Evolutionary conservation across 345 rosid species (phyloP).

Genomic region (Brassica incana): DNA sequence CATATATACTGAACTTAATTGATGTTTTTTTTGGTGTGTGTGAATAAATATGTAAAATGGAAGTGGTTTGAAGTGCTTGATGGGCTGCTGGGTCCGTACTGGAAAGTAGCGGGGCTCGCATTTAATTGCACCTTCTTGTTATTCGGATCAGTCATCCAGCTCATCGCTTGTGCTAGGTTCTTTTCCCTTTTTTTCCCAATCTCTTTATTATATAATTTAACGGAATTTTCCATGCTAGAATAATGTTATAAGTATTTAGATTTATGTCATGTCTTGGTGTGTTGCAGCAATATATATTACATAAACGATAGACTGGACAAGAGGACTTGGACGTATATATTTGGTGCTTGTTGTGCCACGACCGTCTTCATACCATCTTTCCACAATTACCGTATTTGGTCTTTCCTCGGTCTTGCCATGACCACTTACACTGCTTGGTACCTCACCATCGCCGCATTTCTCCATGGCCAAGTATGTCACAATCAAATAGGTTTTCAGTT

Average conservation of each 20-base stretch:
- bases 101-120: constrained; percentile 63
- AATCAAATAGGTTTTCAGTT: neutral
- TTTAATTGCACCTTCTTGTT: constrained; percentile 61
- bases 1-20: neutral
- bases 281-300: constrained; percentile 85
- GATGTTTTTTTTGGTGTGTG: neutral
- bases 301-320: constrained; percentile 87
- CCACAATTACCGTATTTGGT: constrained; percentile 96
- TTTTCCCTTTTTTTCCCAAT: neutral
- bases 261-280: neutral
- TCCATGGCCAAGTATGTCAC: constrained; percentile 72
- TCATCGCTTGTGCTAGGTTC: constrained; percentile 50
- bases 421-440: constrained; percentile 99
- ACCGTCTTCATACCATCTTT: constrained; percentile 95
- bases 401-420: constrained; percentile 94
- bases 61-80: constrained; percentile 73
- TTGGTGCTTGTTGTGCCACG: constrained; percentile 99
- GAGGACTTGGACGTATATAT: constrained; percentile 98
- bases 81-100: constrained; percentile 62
- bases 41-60: constrained; percentile 10
- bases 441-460: constrained; percentile 66
- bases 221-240: neutral
- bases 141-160: constrained; percentile 49
- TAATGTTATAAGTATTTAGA: neutral
- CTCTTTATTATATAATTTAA: neutral